These are phyloP conservation scores for Zymoseptoria ardabiliae DNA, from an alignment of 2,329 filamentous ascomycete species.

Conservation along the genomic window DNA sequence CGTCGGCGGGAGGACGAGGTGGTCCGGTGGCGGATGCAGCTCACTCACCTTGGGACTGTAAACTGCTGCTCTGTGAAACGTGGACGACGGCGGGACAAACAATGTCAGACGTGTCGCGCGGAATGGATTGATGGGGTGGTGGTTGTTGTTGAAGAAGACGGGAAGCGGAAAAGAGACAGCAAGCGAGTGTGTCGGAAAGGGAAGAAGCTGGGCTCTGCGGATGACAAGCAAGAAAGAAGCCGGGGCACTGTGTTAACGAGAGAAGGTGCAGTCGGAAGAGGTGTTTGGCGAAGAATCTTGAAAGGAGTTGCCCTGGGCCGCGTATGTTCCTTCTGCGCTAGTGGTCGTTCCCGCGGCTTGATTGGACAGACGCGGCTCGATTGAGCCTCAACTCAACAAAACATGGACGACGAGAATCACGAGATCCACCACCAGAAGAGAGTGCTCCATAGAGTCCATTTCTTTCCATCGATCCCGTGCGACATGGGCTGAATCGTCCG, in stretches of 20 bases:
- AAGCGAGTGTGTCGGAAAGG: not conserved
- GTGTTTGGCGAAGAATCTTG: not conserved
- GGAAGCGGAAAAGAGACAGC: not conserved
- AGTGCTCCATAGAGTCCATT: too few species aligned
- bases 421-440: not conserved
- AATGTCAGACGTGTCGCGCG: not conserved
- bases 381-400: not conserved
- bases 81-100: not conserved
- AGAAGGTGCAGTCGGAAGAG: not conserved
- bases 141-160: not conserved
- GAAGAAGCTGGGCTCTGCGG: not conserved
- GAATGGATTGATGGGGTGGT: not conserved
- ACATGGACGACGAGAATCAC: not conserved
- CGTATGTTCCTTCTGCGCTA: too few species aligned
- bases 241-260: not conserved
- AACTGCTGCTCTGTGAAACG: not conserved
- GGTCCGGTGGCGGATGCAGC: not conserved
- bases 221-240: not conserved
- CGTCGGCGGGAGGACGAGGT: not conserved
- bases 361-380: not conserved
- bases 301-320: not conserved
- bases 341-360: too few species aligned
- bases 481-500: not conserved
- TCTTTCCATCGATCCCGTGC: not conserved
- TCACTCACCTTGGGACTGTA: not conserved